phyloP scores from a whole-genome alignment of 1,139 yeast genomes.

The Taphrina betulina region DNA sequence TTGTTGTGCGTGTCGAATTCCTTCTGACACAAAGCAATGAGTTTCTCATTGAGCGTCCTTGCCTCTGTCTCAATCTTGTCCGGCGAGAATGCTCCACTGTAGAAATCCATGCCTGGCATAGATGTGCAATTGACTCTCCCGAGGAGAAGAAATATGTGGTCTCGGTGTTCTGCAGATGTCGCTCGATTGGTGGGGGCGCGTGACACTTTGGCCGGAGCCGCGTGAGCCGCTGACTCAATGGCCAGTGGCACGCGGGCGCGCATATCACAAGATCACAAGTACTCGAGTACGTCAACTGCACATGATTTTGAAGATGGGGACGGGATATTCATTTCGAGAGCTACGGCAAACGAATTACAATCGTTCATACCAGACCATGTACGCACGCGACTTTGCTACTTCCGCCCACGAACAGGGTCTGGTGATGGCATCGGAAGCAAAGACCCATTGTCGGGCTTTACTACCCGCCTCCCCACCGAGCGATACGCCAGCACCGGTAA shows the following conservation, averaged over 20 bases:
- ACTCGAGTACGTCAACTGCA: too few relatives aligned
- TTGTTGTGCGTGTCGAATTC: conserved; percentile 6
- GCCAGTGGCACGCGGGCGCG: too few relatives aligned
- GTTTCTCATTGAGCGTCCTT: not conserved
- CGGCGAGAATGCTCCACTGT: not conserved
- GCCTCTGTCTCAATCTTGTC: not conserved
- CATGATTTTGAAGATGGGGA: too few relatives aligned
- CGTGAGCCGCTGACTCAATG: too few relatives aligned
- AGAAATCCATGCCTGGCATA: not conserved
- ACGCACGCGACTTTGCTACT: conserved; percentile 32
- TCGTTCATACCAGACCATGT: conserved; percentile 34
- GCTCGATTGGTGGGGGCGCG: too few relatives aligned
- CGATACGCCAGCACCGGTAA: conserved; percentile 5
- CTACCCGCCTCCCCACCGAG: conserved; percentile 21
- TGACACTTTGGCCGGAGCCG: too few relatives aligned
- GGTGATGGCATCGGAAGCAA: conserved; percentile 34
- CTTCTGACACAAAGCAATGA: not conserved
- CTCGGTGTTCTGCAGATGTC: too few relatives aligned
- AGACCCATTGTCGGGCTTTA: conserved; percentile 34
- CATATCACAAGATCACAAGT: too few relatives aligned
- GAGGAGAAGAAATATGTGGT: not conserved
- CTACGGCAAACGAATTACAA: too few relatives aligned
- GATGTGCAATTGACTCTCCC: not conserved
- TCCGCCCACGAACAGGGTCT: conserved; percentile 34
- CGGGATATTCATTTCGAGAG: too few relatives aligned